These are phyloP conservation scores for Colletotrichum phormii DNA, from an alignment of 2,329 filamentous ascomycete genomes.

Conservation along the genomic window DNA sequence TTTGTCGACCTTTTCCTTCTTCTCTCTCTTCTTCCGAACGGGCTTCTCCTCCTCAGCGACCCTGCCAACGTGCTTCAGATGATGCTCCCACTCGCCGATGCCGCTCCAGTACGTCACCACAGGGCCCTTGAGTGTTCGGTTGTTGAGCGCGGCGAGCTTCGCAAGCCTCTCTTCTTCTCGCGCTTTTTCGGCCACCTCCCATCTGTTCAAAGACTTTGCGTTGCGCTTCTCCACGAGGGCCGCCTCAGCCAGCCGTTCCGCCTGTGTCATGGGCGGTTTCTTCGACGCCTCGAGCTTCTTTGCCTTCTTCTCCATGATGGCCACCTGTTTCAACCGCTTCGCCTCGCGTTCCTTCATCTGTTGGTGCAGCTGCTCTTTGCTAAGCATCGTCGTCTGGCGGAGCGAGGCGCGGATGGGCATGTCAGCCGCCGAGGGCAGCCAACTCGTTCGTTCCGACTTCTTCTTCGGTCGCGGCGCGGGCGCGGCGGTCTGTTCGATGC, in stretches of 20 bases:
- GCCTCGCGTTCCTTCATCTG: conserved; percentile 81
- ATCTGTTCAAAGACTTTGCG: conserved; percentile 88
- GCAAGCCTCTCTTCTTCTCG: conserved; percentile 85
- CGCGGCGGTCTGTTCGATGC: conserved; percentile 65
- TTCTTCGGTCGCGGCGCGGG: conserved; percentile 66
- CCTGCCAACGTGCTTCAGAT: conserved; percentile 77
- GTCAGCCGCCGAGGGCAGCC: conserved; percentile 66
- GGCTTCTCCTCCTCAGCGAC: conserved; percentile 72
- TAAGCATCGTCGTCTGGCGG: conserved; percentile 67
- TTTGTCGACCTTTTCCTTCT: conserved; percentile 57
- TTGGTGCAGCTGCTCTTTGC: conserved; percentile 72
- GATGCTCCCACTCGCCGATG: conserved; percentile 83
- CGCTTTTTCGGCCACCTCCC: conserved; percentile 93
- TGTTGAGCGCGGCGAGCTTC: conserved; percentile 88
- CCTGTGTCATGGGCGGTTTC: conserved; percentile 87
- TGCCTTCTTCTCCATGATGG: conserved; percentile 74
- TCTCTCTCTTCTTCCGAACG: conserved; percentile 65
- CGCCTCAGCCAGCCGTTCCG: conserved; percentile 84
- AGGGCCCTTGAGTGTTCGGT: conserved; percentile 86
- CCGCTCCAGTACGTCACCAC: conserved; percentile 95
- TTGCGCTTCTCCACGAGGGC: conserved; percentile 87
- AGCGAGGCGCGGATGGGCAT: conserved; percentile 69
- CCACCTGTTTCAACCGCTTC: conserved; percentile 77
- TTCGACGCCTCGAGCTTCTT: conserved; percentile 80
- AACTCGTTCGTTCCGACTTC: conserved; percentile 69